A percentile compares a stretch with the other conserved stretches of the same genome.
These are phyloP conservation scores for Myrmaecium sp. DNA, from an alignment of 2,329 filamentous ascomycete genomes.

Conservation along the genomic window DNA sequence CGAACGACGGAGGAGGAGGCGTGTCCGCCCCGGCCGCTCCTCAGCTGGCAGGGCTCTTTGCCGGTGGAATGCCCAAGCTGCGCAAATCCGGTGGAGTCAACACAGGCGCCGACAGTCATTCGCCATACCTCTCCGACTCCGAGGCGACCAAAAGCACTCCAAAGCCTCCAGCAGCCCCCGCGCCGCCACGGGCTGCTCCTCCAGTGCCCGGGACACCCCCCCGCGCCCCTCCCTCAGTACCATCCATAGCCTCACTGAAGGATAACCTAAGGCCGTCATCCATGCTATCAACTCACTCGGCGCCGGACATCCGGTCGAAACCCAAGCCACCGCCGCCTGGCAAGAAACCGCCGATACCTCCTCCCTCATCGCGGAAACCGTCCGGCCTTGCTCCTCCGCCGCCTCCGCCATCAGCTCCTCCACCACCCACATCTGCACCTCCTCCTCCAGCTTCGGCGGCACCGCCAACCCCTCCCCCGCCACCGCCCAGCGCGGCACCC, in stretches of 20 bases:
- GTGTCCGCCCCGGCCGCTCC: slow-evolving; percentile 31
- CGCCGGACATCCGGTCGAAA: slow-evolving; percentile 34
- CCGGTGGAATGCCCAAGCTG: slow-evolving; percentile 87
- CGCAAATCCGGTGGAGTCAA: slow-evolving; percentile 61
- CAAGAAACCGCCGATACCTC: slow-evolving; percentile 51
- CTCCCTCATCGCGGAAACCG: slow-evolving; percentile 39
- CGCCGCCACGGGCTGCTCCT: slow-evolving; percentile 26
- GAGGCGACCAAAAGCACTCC: slow-evolving; percentile 33
- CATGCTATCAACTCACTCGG: slow-evolving; percentile 39
- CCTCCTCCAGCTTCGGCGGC: slow-evolving; percentile 25
- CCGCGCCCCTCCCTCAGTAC: slow-evolving; percentile 45
- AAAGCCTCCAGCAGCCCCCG: slow-evolving; percentile 31
- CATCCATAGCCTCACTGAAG: slow-evolving; percentile 34
- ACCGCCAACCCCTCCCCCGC: slow-evolving; percentile 21
- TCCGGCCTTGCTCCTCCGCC: slow-evolving; percentile 30
- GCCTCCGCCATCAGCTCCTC: slow-evolving; percentile 19
- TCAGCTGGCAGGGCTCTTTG: slow-evolving; percentile 76
- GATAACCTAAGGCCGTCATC: slow-evolving; percentile 39
- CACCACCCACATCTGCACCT: slow-evolving; percentile 26
- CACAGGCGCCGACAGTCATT: slow-evolving; percentile 43
- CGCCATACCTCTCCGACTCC: slow-evolving; percentile 69
- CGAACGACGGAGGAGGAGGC: slow-evolving; percentile 22
- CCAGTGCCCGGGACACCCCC: too few relatives aligned
- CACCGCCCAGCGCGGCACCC: slow-evolving; percentile 23
- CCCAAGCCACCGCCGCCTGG: slow-evolving; percentile 61